Conservation (phyloP, 768 basidiomycete species). For the Rhodotorula taiwanensis region DNA sequence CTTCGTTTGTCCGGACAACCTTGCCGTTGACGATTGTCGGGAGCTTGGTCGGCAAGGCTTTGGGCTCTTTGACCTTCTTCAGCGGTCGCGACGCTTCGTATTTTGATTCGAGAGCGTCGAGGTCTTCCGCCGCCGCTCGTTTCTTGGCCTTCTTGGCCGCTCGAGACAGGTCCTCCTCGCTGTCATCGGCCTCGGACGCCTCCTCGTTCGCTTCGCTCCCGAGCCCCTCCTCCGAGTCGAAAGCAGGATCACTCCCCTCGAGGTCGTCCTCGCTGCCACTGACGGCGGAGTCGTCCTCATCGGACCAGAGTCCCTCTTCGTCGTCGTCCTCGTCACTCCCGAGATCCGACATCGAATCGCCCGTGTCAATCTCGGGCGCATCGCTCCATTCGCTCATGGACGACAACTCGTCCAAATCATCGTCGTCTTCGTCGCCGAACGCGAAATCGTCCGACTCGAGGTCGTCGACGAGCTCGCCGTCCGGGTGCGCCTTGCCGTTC, state of each 20-base stretch:
- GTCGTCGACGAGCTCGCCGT: conserved; percentile 62
- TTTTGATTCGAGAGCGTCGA: conserved; percentile 48
- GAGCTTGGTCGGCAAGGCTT: conserved; percentile 33
- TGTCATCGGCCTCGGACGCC: conserved; percentile 26
- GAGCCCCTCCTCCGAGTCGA: conserved; percentile 41
- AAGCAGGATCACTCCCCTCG: conserved; percentile 38
- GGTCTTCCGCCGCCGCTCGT: conserved; percentile 56
- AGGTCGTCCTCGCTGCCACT: neutral
- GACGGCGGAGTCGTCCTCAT: conserved; percentile 19
- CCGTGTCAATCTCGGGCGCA: conserved; percentile 19
- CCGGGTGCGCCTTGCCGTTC: conserved; percentile 47
- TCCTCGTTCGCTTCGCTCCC: conserved; percentile 18
- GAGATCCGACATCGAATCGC: conserved; percentile 23
- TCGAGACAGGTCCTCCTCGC: conserved; percentile 22
- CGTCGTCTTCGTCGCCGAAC: conserved; percentile 52
- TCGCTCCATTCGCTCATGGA: conserved; percentile 35
- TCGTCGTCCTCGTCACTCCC: conserved; percentile 35
- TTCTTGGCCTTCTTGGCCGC: conserved; percentile 24
- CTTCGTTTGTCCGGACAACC: conserved; percentile 19
- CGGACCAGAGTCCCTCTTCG: conserved; percentile 41
- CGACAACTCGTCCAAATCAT: conserved; percentile 34
- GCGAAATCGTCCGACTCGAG: conserved; percentile 56
- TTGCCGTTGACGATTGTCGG: conserved; percentile 49
- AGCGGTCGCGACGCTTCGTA: conserved; percentile 41
- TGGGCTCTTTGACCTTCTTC: conserved; percentile 45